phyloP scores from a whole-genome alignment of 2,329 filamentous ascomycete genomes.

The Teratosphaeria pseudoeucalypti region DNA sequence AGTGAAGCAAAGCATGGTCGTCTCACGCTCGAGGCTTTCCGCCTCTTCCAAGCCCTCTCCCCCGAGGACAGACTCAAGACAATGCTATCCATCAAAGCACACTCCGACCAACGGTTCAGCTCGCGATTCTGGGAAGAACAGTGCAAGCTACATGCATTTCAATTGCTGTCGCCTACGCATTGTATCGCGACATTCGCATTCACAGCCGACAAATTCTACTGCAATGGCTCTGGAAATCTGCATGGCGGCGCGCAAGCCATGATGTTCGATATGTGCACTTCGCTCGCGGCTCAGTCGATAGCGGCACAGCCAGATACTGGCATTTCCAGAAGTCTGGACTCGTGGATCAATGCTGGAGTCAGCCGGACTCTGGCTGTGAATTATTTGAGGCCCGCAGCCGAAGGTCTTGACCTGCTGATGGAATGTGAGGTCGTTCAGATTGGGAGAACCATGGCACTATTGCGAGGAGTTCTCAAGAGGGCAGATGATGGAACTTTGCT shows the following conservation, averaged over 20 bases:
- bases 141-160: conserved; percentile 21
- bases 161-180: conserved; percentile 25
- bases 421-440: conserved; percentile 36
- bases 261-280: conserved; percentile 44
- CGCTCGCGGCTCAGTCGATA: conserved; percentile 23
- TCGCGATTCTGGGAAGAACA: conserved; percentile 12
- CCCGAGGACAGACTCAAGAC: conserved; percentile 16
- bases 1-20: neutral
- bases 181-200: conserved; percentile 35
- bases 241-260: conserved; percentile 40
- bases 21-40: neutral
- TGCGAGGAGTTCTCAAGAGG: conserved; percentile 31
- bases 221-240: conserved; percentile 39
- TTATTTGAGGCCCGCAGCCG: conserved; percentile 33
- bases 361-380: conserved; percentile 34
- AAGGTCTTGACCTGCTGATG: conserved; percentile 31
- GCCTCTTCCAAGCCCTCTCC: neutral
- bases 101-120: conserved; percentile 5
- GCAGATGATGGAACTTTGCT: conserved; percentile 24
- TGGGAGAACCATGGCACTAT: conserved; percentile 31
- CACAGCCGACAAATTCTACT: conserved; percentile 33
- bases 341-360: conserved; percentile 37
- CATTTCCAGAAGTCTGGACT: conserved; percentile 8
- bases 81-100: conserved; percentile 5
- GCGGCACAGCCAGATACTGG: conserved; percentile 8